Evolutionary conservation across 768 basidiomycete genomes (phyloP).

Genomic region (Suillus spraguei): DNA sequence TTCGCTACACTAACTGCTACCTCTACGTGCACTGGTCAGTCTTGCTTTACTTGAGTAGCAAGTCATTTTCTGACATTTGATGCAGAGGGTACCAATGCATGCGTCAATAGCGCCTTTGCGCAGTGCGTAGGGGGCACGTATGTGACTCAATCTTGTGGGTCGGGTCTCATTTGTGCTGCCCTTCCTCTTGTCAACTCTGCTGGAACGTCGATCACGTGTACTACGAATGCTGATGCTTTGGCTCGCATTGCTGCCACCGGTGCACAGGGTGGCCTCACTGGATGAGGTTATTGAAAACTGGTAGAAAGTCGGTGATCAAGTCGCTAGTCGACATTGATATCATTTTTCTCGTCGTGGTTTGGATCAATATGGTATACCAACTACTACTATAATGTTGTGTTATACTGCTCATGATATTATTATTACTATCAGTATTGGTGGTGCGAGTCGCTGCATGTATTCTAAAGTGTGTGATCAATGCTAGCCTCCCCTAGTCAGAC

Average conservation of each 20-base stretch:
- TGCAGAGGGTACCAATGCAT: slow-evolving; percentile 44
- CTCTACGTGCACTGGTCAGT: slow-evolving; percentile 46
- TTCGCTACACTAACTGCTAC: slow-evolving; percentile 48
- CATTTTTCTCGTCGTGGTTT: neutral
- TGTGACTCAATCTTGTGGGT: slow-evolving; percentile 33
- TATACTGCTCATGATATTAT: neutral
- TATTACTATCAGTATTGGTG: neutral
- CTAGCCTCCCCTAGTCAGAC: neutral
- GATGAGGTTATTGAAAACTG: slow-evolving; percentile 23
- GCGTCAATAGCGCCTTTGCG: slow-evolving; percentile 51
- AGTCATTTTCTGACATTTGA: slow-evolving; percentile 20
- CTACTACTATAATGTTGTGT: neutral
- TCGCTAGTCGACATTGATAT: slow-evolving; percentile 1
- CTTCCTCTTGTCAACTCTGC: slow-evolving; percentile 56
- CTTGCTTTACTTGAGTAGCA: no score
- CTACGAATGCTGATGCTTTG: slow-evolving; percentile 46
- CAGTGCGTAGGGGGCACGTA: slow-evolving; percentile 52
- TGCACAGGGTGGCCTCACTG: slow-evolving; percentile 46
- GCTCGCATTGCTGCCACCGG: slow-evolving; percentile 45
- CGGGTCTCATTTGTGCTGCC: slow-evolving; percentile 43
- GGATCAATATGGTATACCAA: neutral
- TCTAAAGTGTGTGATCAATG: neutral
- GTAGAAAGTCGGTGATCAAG: neutral
- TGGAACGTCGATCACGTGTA: slow-evolving; percentile 56
- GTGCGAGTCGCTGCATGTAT: slow-evolving; percentile 10